These are phyloP conservation scores for Syzygium aromaticum DNA, from an alignment of 345 rosid genomes.

Conservation along the genomic window DNA sequence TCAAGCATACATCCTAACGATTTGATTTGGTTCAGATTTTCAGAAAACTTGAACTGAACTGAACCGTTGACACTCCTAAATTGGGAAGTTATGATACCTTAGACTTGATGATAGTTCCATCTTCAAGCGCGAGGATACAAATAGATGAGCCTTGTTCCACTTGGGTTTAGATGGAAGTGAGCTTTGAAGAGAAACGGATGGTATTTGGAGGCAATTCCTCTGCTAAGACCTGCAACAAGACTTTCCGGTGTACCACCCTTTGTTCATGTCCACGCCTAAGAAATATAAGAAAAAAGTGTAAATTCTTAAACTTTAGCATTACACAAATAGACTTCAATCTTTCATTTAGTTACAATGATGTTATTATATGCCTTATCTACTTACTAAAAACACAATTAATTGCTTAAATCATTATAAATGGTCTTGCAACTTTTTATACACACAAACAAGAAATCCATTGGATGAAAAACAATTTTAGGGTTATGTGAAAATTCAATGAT, in stretches of 20 bases:
- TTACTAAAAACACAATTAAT: no score
- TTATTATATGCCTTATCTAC: no score
- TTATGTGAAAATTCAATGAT: no score
- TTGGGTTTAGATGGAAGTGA: conserved; percentile 10
- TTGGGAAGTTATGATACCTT: conserved; percentile 1
- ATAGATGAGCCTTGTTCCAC: not conserved
- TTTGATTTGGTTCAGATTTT: no score
- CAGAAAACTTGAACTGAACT: no score
- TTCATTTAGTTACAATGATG: no score
- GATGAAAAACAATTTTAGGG: no score
- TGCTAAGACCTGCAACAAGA: conserved; percentile 14
- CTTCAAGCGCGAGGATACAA: conserved; percentile 10
- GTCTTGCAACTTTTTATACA: no score
- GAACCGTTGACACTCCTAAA: no score
- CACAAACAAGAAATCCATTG: no score
- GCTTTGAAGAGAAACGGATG: conserved; percentile 25
- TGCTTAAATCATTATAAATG: not conserved
- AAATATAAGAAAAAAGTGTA: not conserved
- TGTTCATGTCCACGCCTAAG: not conserved
- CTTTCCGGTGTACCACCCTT: conserved; percentile 16
- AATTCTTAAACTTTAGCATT: not conserved
- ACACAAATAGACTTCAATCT: no score
- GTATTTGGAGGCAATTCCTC: conserved; percentile 20
- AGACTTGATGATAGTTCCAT: conserved; percentile 27
- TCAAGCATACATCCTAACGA: no score